These are phyloP conservation scores for Dendrobium huoshanense DNA, from an alignment of 106 monocot species.

Conservation along the genomic window DNA sequence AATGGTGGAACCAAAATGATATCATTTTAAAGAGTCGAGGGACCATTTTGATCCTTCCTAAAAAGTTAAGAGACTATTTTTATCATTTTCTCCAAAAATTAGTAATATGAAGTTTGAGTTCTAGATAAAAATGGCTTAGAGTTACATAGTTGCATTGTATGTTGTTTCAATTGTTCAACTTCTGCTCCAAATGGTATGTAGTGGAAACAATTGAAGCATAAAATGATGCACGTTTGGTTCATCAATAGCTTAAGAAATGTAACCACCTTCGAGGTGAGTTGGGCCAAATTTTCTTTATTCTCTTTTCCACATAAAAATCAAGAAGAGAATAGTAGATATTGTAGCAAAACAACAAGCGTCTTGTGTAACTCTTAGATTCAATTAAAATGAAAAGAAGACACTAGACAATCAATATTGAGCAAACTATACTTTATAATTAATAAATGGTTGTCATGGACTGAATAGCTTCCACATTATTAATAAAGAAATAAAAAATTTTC, in stretches of 20 bases:
- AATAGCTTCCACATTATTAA: slow-evolving; percentile 4
- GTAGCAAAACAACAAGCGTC: not conserved
- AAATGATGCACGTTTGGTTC: not conserved
- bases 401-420: not conserved
- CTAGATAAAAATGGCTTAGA: not conserved
- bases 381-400: not conserved
- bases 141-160: not conserved
- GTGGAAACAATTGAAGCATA: not conserved
- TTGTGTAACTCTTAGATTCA: not conserved
- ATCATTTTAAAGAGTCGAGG: no score
- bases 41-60: no score
- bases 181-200: not conserved
- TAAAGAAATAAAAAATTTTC: not conserved
- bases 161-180: not conserved
- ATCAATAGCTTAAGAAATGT: not conserved
- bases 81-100: not conserved
- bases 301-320: not conserved
- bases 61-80: no score
- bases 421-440: not conserved
- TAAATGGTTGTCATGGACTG: slow-evolving; percentile 10
- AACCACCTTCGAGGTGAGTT: not conserved
- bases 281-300: not conserved
- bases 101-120: not conserved
- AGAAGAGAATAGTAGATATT: not conserved
- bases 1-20: no score